A percentile compares a stretch with the other conserved stretches of the same genome.
Conservation (phyloP, 768 basidiomycete genomes). For the Pisolithus orientalis region DNA sequence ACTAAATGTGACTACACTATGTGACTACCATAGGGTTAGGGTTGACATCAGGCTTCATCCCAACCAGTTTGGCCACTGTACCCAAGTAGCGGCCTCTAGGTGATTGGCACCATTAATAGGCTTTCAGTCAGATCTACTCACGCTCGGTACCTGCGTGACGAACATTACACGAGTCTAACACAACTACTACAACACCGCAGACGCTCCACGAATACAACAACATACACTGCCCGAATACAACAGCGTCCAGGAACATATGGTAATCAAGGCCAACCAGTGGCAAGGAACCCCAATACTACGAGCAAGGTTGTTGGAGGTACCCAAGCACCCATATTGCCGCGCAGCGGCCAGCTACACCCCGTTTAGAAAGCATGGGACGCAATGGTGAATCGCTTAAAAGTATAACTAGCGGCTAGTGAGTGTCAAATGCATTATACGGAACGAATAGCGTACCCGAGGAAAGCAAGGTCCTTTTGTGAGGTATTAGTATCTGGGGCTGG, state of each 20-base stretch:
- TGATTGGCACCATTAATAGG: too few species aligned
- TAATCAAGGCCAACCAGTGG: neutral
- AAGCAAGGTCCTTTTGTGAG: constrained; percentile 56
- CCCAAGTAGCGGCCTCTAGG: too few species aligned
- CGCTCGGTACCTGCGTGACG: too few species aligned
- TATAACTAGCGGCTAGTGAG: constrained; percentile 46
- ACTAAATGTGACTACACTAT: too few species aligned
- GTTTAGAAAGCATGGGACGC: constrained; percentile 49
- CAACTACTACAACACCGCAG: too few species aligned
- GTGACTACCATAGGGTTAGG: too few species aligned
- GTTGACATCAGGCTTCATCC: too few species aligned
- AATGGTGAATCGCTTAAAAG: constrained; percentile 70
- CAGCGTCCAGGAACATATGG: neutral
- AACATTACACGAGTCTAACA: too few species aligned
- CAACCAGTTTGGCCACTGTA: too few species aligned
- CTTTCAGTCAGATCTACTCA: too few species aligned
- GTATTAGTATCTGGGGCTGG: constrained; percentile 31
- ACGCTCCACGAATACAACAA: neutral
- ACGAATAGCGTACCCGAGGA: constrained; percentile 45
- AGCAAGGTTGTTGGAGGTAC: neutral
- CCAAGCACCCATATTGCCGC: too few species aligned
- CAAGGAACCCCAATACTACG: neutral
- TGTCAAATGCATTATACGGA: neutral
- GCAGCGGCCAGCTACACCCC: neutral
- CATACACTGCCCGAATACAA: neutral